A percentile compares a stretch with the other conserved stretches of the same genome.
Conservation (phyloP, 306 rosid genomes). For the Vigna reflexopilosa region DNA sequence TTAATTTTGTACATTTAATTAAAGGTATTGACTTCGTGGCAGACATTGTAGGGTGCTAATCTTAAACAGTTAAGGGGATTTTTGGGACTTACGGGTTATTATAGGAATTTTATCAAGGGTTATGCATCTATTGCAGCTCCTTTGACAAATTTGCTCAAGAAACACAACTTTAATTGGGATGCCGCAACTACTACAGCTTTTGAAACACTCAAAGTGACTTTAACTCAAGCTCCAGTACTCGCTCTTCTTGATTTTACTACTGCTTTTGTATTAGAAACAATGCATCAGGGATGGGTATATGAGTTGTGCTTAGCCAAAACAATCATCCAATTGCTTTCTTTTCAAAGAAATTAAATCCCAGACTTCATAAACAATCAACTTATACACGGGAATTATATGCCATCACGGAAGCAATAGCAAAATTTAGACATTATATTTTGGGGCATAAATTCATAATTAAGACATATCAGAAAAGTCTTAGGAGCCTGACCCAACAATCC, state of each 20-base stretch:
- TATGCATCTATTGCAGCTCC: not conserved
- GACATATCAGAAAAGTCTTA: not conserved
- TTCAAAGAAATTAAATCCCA: not conserved
- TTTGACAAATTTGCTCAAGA: not conserved
- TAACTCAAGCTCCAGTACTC: not conserved
- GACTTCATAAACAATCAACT: not conserved
- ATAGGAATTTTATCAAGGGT: not conserved
- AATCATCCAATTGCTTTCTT: not conserved
- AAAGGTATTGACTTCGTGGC: too few species aligned
- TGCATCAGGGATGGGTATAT: not conserved
- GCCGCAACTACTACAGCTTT: fast-evolving
- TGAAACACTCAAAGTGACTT: not conserved
- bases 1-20: too few species aligned
- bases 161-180: not conserved
- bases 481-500: too few species aligned
- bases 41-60: too few species aligned
- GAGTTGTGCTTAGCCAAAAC: not conserved
- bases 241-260: not conserved
- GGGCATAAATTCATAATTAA: not conserved
- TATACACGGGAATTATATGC: too few species aligned
- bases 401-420: not conserved
- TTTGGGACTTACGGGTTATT: not conserved
- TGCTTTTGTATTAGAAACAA: not conserved
- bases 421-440: not conserved
- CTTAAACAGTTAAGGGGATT: not conserved